Evolutionary conservation across 2,329 filamentous ascomycete species (phyloP), one percentile per base, ranked within the genome.

Genomic region (Xylariaceae sp.): DNA sequence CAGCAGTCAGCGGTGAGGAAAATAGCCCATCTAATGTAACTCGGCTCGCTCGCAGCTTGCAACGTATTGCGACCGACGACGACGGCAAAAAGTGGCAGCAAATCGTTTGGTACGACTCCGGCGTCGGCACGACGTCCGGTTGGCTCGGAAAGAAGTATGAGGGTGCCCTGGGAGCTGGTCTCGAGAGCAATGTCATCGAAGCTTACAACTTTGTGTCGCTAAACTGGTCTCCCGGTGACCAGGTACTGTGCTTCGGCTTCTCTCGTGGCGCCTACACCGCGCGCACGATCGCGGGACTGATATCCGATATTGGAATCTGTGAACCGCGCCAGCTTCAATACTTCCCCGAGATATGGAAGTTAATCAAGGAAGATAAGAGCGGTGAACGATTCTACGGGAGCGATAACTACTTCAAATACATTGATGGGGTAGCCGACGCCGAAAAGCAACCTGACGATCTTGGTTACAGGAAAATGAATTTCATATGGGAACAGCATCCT

Each of bases 261-360:
- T 54, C 51, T 15, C 44, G 51, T 3, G 51, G 51, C 6, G 51
- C 51, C 11, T 54, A 54, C 24, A 54, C 44, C n/a, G 51, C 51
- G n/a, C 44, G 51, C 6, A 27, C 51, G 3, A 7, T 54, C 2
- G 51, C 51, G 6, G 51, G 44, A 4, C 36, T 54, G 4, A 39
- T 54, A 15, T 36, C 29, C 39, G 36, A 54, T 16, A 33, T 54
- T 37, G 51, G 51, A 6, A 23, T 54, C 7, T 16, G 49, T 6
- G 29, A 36, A n/a, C 39, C 36, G 18, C 9, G 37, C 4, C 32
- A 30, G 36, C 42, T 53, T 27, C 30, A 46, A 35, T 29, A 47
- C 36, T 47, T 53, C 27, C 32, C n/a, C 24, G 43, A 42, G 9
- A 47, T 47, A 2, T 53, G 35, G 11, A 13, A 42, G 8, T 35